phyloP scores from a whole-genome alignment of 2,329 filamentous ascomycete species.

The Furcasterigmium sp. region DNA sequence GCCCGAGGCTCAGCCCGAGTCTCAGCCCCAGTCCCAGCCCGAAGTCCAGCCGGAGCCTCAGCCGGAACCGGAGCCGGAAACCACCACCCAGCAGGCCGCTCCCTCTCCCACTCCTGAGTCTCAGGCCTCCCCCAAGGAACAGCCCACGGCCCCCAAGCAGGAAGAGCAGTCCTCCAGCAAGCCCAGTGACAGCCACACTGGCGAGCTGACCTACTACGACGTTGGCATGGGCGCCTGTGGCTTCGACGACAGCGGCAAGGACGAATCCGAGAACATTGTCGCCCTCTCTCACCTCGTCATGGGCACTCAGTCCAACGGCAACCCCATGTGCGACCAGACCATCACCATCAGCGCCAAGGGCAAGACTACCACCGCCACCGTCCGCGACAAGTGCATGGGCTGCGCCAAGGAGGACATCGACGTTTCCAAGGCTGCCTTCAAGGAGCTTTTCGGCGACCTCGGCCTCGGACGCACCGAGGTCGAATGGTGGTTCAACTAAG shows the following conservation, averaged over 20 bases:
- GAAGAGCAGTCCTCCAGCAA: conserved; percentile 7
- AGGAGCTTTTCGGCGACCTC: conserved; percentile 43
- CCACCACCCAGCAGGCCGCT: conserved; percentile 8
- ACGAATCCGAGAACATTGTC: conserved; percentile 55
- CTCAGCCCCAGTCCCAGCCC: conserved; percentile 8
- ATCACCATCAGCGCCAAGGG: conserved; percentile 60
- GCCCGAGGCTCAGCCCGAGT: conserved; percentile 10
- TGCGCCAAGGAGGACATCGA: conserved; percentile 56
- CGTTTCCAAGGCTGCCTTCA: conserved; percentile 51
- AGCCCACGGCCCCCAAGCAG: conserved; percentile 2
- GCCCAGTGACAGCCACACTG: conserved; percentile 33
- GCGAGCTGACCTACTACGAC: conserved; percentile 71
- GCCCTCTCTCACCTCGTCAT: conserved; percentile 64
- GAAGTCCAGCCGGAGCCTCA: conserved; percentile 12
- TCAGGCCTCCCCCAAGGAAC: conserved; percentile 5
- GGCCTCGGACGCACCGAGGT: conserved; percentile 34
- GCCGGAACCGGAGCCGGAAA: conserved; percentile 9
- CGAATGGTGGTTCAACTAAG: conserved; percentile 40
- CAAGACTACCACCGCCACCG: conserved; percentile 49
- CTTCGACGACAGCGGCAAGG: conserved; percentile 50
- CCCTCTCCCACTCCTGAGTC: conserved; percentile 7
- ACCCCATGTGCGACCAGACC: conserved; percentile 65
- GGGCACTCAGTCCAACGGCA: conserved; percentile 57
- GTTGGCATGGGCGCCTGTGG: conserved; percentile 68
- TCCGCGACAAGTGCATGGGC: conserved; percentile 73